Evolutionary conservation across 116 monocot species (phyloP), one percentile per base, ranked within the genome.

Genomic region (Phalaenopsis hybrid): DNA sequence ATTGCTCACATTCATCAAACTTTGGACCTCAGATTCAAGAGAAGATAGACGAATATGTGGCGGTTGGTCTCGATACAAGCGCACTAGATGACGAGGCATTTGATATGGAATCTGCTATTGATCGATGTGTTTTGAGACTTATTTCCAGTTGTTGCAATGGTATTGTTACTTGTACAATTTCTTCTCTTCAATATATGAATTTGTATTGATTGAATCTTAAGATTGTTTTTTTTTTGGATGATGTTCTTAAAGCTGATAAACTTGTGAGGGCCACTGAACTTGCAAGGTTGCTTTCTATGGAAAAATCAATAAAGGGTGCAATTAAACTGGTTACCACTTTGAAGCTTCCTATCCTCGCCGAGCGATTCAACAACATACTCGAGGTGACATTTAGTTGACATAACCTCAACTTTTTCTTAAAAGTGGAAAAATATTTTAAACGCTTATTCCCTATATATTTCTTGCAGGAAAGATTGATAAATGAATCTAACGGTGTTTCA

Each of bases 131-230:
- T 79, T 87, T 95, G 82, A 93, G 88, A 82, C 93, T 99, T 82
- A 99, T 99, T 69, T 90, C 90, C 50, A 92, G 84, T 82, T 99
- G 98, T 81, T 99, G 98, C 89, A 93, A 91, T 81, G 88, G 98
- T 99, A 84, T 82, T 79, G 16, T 49, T n/a, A 9, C 50, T 20
- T 44, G 31, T 49, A 77, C 51, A 52, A 4, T 28, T 77, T 8
- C 21, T n/a, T 75, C 15, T 16, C 15, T 55, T 55, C 0, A 15
- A 49, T 21, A 20, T 44, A 21, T 81, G 6, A 31, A 69, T 67
- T 21, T 58, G 20, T n/a, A 21, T 82, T 16, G 17, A 49, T 79
- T 77, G 61, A 25, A 34, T 28, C 8, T 65, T 23, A 79, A 16
- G 11, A 73, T 23, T 28, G 28, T 28, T 28, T 80, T n/a, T 25